Evolutionary conservation across 2,329 filamentous ascomycete species (phyloP).

Genomic region (Ascochyta rabiei): DNA sequence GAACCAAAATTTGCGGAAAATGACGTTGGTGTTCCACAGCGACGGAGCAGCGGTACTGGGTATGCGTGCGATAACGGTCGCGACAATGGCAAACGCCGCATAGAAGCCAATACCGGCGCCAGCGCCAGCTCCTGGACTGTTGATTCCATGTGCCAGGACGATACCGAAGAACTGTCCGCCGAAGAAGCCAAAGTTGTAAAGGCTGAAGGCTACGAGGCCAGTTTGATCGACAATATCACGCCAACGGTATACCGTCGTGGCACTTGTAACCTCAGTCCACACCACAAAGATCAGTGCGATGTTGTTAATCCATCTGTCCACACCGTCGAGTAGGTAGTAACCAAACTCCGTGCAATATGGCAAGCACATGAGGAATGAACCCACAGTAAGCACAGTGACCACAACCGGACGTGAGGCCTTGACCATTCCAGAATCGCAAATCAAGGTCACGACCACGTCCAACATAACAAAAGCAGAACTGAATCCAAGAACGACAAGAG

Average conservation of each 20-base stretch:
- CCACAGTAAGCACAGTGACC: constrained; percentile 56
- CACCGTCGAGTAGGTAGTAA: constrained; percentile 60
- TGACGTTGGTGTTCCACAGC: constrained; percentile 51
- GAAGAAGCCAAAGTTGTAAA: constrained; percentile 61
- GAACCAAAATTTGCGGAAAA: constrained; percentile 58
- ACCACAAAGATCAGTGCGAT: constrained; percentile 62
- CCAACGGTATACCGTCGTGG: constrained; percentile 62
- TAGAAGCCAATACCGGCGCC: constrained; percentile 62
- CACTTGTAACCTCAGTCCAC: constrained; percentile 58
- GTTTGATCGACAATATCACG: constrained; percentile 55
- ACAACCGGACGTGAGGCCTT: constrained; percentile 56
- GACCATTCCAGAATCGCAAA: constrained; percentile 58
- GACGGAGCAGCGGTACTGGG: constrained; percentile 51
- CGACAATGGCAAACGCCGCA: constrained; percentile 49
- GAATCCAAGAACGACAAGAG: constrained; percentile 63
- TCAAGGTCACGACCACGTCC: constrained; percentile 61
- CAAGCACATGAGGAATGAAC: constrained; percentile 61
- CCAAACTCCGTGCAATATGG: constrained; percentile 65
- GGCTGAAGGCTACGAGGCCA: constrained; percentile 51
- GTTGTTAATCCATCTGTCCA: constrained; percentile 64
- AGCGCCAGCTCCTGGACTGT: constrained; percentile 53
- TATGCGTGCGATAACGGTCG: constrained; percentile 51
- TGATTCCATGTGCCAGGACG: constrained; percentile 55
- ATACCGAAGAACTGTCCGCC: constrained; percentile 61
- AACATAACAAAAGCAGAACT: constrained; percentile 66